Evolutionary conservation across 768 basidiomycete species (phyloP).

Genomic region (Lentinula detonsa): DNA sequence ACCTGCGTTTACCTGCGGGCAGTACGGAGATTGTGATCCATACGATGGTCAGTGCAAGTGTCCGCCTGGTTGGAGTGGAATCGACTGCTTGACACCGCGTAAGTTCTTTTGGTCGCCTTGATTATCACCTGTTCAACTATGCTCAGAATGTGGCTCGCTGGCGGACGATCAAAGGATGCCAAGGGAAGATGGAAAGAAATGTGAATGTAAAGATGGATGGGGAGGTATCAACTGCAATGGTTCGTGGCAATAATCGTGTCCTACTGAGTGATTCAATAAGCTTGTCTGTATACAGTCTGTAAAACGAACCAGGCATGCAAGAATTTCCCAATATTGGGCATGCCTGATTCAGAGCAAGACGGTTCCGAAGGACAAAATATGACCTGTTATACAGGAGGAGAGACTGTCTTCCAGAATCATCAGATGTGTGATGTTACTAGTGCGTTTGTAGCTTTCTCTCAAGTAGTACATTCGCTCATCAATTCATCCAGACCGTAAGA

Average conservation of each 20-base stretch:
- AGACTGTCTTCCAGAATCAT: conserved; percentile 91
- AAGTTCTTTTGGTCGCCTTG: conserved; percentile 22
- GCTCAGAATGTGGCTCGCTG: conserved; percentile 86
- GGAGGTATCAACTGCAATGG: conserved; percentile 97
- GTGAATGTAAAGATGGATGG: conserved; percentile 95
- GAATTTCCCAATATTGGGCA: conserved; percentile 63
- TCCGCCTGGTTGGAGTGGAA: conserved; percentile 95
- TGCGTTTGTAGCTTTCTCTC: conserved; percentile 30
- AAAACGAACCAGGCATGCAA: conserved; percentile 73
- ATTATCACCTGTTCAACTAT: conserved; percentile 1
- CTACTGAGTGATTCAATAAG: background rate
- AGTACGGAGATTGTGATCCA: conserved; percentile 85
- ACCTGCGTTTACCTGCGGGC: conserved; percentile 74
- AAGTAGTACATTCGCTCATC: background rate
- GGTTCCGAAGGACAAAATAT: conserved; percentile 47
- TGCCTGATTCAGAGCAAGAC: conserved; percentile 32
- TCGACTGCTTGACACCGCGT: conserved; percentile 93
- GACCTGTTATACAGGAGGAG: conserved; percentile 92
- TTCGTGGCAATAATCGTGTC: conserved; percentile 24
- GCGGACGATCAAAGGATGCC: conserved; percentile 82
- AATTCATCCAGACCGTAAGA: conserved; percentile 73
- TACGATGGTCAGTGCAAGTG: conserved; percentile 97
- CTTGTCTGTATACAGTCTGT: conserved; percentile 58
- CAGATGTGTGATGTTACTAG: conserved; percentile 99
- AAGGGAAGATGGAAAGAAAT: conserved; percentile 66